Evolutionary conservation across 2,329 filamentous ascomycete genomes (phyloP), one percentile per base, ranked within the genome.

Genomic region (Trichoderma arundinaceum): DNA sequence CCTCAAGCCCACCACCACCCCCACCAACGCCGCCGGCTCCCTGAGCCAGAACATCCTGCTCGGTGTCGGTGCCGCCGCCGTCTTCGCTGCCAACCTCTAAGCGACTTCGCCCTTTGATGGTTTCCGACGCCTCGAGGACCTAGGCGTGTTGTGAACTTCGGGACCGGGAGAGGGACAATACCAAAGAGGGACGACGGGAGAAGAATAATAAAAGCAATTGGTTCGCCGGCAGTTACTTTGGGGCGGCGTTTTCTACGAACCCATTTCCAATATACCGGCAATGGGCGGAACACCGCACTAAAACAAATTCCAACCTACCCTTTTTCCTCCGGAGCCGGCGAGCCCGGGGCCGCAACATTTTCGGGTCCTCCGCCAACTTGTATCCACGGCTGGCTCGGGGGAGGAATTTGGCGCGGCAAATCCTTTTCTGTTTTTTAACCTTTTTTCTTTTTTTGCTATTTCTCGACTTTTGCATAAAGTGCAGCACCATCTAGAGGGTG

Each of bases 1-100:
- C 48, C 54, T 61, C 56, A 46, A 53, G 38, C 65, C 65, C 39
- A 65, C 54, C 48, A 7, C 41, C 19, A 22, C 44, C 19, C 65
- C 65, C 41, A 61, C 62, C 65, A 38, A 9, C 54, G 61, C 33
- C 19, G 65, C 65, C 54, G 17, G 6, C 49, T 63, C 61, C 49
- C 44, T 67, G 46, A 41, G 44, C 59, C 65, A 67, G 65, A 67
- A 65, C 65, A 65, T 65, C 53, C 28, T 64, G 28, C 61, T 67
- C 53, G 53, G 61, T 13, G 56, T 65, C 54, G 65, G 61, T 43
- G 65, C 65, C 51, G 65, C 65, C 10, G 65, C 62, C 48, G 53
- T 65, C 62, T n/a, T 67, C 61, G 62, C 62, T 54, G 61, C 61
- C 54, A 46, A 44, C 46, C 65, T 66, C 58, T 66, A 63, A 66